Evolutionary conservation across 2,329 filamentous ascomycete species (phyloP).

Genomic region (Cyphellophora europaea): DNA sequence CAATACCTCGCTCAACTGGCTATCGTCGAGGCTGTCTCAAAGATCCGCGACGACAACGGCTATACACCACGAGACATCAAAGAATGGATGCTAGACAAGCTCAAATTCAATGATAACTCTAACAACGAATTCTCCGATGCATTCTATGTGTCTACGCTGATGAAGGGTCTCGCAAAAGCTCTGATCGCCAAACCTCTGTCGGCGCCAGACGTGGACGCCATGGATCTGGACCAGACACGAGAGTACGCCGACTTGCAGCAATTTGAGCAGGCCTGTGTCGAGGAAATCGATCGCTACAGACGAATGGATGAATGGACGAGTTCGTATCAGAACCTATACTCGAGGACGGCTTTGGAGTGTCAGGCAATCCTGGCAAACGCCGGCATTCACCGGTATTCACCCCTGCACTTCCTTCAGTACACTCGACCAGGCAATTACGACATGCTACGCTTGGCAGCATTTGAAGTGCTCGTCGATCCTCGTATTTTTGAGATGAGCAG

Average conservation of each 20-base stretch:
- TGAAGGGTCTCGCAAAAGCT: constrained; percentile 52
- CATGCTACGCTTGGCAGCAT: constrained; percentile 50
- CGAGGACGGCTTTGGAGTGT: constrained; percentile 52
- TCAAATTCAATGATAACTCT: constrained; percentile 90
- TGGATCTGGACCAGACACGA: constrained; percentile 36
- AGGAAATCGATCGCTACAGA: constrained; percentile 54
- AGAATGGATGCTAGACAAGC: constrained; percentile 75
- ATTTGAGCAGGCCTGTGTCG: constrained; percentile 47
- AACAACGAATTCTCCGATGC: constrained; percentile 84
- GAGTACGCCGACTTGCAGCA: constrained; percentile 43
- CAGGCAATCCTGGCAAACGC: constrained; percentile 45
- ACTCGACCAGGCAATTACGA: constrained; percentile 51
- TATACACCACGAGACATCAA: constrained; percentile 72
- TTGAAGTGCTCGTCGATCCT: constrained; percentile 47
- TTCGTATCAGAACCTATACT: constrained; percentile 56
- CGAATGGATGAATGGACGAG: constrained; percentile 59
- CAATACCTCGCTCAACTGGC: constrained; percentile 77
- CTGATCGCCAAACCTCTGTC: constrained; percentile 36
- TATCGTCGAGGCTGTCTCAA: constrained; percentile 71
- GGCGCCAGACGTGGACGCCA: constrained; percentile 30
- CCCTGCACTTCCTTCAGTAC: constrained; percentile 52
- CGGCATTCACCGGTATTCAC: constrained; percentile 42
- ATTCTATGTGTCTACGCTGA: constrained; percentile 74
- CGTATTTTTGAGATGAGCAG: constrained; percentile 37
- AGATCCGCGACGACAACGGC: constrained; percentile 64